These are phyloP conservation scores for Lonicera japonica DNA, from an alignment of 129 eudicot genomes.

Conservation along the genomic window DNA sequence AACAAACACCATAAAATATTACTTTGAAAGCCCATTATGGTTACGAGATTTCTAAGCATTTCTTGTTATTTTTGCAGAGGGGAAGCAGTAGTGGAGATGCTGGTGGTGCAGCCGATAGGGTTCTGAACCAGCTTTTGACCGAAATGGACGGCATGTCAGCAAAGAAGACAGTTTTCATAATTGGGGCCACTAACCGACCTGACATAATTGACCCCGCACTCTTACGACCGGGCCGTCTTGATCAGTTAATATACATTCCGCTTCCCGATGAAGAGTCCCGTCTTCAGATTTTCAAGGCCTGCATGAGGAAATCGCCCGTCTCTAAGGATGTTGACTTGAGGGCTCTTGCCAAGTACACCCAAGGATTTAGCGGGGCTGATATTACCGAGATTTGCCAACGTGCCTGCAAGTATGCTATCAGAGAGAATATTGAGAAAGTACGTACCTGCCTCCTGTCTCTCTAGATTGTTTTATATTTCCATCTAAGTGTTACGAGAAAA, in stretches of 20 bases:
- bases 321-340: conserved; percentile 53
- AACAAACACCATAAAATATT: no score
- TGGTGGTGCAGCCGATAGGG: conserved; percentile 89
- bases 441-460: not conserved
- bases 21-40: no score
- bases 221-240: conserved; percentile 79
- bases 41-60: not conserved
- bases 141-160: conserved; percentile 90
- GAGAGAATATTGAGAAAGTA: conserved; percentile 76
- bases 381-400: conserved; percentile 78
- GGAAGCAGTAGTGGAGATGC: conserved; percentile 74
- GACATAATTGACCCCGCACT: conserved; percentile 74
- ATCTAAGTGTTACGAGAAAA: no score
- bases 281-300: conserved; percentile 62
- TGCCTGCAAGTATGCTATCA: conserved; percentile 73
- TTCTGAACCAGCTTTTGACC: conserved; percentile 64
- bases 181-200: conserved; percentile 75
- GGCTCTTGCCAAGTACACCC: conserved; percentile 68
- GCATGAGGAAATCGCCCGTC: conserved; percentile 62
- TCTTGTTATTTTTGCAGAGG: conserved; percentile 37
- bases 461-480: not conserved
- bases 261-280: conserved; percentile 77
- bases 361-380: no score
- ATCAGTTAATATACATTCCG: conserved; percentile 67
- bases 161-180: conserved; percentile 67